Conservation (phyloP, 345 rosid genomes). For the Brassica incana region DNA sequence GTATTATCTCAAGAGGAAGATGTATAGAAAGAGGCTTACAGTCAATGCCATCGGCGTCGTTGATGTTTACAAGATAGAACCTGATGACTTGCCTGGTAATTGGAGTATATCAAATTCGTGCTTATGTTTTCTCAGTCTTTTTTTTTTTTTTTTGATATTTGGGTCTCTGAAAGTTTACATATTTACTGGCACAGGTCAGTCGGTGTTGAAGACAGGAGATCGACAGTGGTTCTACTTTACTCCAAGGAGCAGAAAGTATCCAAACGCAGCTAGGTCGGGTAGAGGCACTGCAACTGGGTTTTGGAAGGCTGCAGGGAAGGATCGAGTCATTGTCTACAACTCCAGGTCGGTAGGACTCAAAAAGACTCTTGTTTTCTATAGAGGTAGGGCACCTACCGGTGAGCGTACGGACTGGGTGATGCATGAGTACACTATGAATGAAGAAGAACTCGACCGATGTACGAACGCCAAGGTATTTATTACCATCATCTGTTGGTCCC, state of each 20-base stretch:
- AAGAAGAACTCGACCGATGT: constrained; percentile 80
- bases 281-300: constrained; percentile 79
- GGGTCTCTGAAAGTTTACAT: neutral
- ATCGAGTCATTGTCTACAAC: constrained; percentile 54
- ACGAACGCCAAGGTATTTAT: constrained; percentile 56
- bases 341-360: constrained; percentile 72
- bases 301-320: constrained; percentile 95
- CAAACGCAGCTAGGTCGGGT: constrained; percentile 83
- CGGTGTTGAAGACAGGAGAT: constrained; percentile 78
- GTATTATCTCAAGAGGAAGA: constrained; percentile 82
- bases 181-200: constrained; percentile 34
- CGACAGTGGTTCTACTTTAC: constrained; percentile 91
- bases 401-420: constrained; percentile 94
- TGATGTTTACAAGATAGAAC: constrained; percentile 92
- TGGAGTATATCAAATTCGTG: no score
- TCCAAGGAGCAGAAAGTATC: constrained; percentile 86
- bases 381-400: constrained; percentile 82
- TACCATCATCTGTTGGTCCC: neutral
- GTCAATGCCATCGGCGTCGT: constrained; percentile 64
- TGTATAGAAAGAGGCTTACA: constrained; percentile 54
- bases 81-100: constrained; percentile 84
- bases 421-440: constrained; percentile 91
- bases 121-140: neutral
- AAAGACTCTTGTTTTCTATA: constrained; percentile 85
- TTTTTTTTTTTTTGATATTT: neutral